A percentile compares a stretch with the other conserved stretches of the same genome.
phyloP scores from a whole-genome alignment of 108 stramenopile genomes.

The Parietichytrium sp. region DNA sequence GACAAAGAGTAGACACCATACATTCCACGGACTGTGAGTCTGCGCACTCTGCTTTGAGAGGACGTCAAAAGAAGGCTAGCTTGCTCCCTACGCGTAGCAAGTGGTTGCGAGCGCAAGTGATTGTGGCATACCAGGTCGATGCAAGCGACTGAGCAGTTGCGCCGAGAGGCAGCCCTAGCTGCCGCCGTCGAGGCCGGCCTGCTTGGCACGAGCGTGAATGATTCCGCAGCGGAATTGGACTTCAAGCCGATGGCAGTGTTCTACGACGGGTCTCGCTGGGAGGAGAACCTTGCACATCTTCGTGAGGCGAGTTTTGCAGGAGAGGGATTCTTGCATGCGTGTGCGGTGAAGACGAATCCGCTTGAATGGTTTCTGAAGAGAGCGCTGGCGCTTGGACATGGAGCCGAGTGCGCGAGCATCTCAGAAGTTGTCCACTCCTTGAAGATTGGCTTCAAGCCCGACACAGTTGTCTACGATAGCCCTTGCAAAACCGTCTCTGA shows the following conservation, averaged over 20 bases:
- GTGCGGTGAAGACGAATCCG: constrained; percentile 49
- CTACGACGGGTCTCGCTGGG: constrained; percentile 25
- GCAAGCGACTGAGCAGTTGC: too few species aligned
- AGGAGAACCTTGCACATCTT: constrained; percentile 5
- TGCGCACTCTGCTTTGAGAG: too few species aligned
- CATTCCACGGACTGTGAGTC: too few species aligned
- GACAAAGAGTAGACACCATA: too few species aligned
- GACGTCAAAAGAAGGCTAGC: too few species aligned
- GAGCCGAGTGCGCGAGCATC: constrained; percentile 50
- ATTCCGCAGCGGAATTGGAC: not conserved
- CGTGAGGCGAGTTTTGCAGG: constrained; percentile 20
- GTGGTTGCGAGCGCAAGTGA: too few species aligned
- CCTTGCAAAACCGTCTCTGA: constrained; percentile 47
- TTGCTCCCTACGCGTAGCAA: too few species aligned
- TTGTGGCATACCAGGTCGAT: too few species aligned
- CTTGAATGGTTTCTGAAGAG: not conserved
- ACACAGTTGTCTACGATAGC: constrained; percentile 42
- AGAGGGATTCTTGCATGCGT: constrained; percentile 22
- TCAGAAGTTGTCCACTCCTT: constrained; percentile 44
- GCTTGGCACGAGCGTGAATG: too few species aligned
- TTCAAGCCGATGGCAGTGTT: not conserved
- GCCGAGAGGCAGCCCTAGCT: too few species aligned
- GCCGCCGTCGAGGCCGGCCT: too few species aligned
- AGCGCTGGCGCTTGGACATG: constrained; percentile 8
- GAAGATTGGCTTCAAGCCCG: not conserved